Base-by-base conservation (phyloP, 305 asterid genomes). In the Fraxinus platypoda region DNA sequence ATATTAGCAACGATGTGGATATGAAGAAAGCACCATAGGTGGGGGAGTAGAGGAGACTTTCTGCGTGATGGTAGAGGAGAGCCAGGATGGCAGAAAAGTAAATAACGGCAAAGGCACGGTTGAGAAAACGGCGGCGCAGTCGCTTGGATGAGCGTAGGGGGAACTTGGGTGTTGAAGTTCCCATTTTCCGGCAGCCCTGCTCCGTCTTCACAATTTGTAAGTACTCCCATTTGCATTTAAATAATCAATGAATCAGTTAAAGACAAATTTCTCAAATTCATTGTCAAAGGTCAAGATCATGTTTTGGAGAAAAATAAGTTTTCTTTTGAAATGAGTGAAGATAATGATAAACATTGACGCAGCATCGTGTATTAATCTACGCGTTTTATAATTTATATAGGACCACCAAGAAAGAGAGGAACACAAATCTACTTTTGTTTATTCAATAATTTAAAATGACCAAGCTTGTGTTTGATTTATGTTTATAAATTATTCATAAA, bases 31-130 rank as follows among this genome's bases (percentile, higher is more conserved):
- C 80, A n/a, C 59, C 4, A 35, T 68, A 21, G 82, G 83, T 75
- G 68, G 59, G 52, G 57, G 88, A 73, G 76, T 54, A 73, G 77
- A 81, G 28, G 46, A 92, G 88, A 75, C 73, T 25, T 33, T 38
- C 54, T 0, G 71, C 82, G 34, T 90, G 92, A 90, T 78, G 89
- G 87, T 88, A 90, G 87, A 90, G 82, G 1, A 90, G 83, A 81
- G 86, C 83, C 76, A 87, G 7, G 74, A 92, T 74, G 86, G 92
- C 89, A 74, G 75, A 38, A 43, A 86, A 49, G 82, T 89, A 90
- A 28, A 84, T 0, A 0, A 35, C 4, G 2, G 91, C 92, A 82
- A 89, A 90, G 1, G 81, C 2, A 28, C 91, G 89, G 86, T 92
- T 90, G 80, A 87, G 74, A 21, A 78, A 46, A 6, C 87, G 90